Evolutionary conservation across 306 rosid species (phyloP).

Genomic region (Carpinus fangiana): DNA sequence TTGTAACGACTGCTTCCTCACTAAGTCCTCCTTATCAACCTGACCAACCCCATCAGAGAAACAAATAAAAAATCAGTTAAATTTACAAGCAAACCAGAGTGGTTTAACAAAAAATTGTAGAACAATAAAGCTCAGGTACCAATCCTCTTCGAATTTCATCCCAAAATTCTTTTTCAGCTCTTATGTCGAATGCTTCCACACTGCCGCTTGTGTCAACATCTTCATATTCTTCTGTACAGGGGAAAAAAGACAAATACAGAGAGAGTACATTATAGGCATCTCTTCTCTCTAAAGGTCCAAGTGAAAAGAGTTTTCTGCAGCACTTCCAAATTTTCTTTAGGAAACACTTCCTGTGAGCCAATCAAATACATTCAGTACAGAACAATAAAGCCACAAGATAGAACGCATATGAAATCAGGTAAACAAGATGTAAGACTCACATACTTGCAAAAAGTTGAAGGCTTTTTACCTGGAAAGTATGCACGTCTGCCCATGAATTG

Average conservation of each 20-base stretch:
- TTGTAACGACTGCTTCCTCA: conserved; percentile 85
- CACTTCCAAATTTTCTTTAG: conserved; percentile 76
- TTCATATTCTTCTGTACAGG: conserved; percentile 46
- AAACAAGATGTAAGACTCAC: conserved; percentile 18
- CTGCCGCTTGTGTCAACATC: conserved; percentile 36
- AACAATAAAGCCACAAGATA: conserved; percentile 13
- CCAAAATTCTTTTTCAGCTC: conserved; percentile 77
- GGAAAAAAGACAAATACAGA: conserved; percentile 64
- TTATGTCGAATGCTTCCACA: conserved; percentile 57
- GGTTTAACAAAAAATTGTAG: conserved; percentile 19
- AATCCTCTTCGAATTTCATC: conserved; percentile 75
- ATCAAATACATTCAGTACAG: conserved; percentile 29
- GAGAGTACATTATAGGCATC: conserved; percentile 80
- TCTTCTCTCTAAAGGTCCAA: conserved; percentile 79
- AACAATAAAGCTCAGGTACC: conserved; percentile 51
- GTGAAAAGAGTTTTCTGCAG: conserved; percentile 70
- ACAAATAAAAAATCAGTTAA: conserved; percentile 9
- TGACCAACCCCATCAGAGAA: conserved; percentile 31
- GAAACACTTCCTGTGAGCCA: conserved; percentile 64
- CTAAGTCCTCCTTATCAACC: conserved; percentile 85
- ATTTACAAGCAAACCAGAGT: conserved; percentile 29
- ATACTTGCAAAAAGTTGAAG: conserved; percentile 22
- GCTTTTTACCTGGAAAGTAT: conserved; percentile 60
- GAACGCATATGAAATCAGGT: conserved; percentile 17
- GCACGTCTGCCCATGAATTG: conserved; percentile 42